Conservation (phyloP, 768 basidiomycete genomes). For the Hebeloma cylindrosporum region DNA sequence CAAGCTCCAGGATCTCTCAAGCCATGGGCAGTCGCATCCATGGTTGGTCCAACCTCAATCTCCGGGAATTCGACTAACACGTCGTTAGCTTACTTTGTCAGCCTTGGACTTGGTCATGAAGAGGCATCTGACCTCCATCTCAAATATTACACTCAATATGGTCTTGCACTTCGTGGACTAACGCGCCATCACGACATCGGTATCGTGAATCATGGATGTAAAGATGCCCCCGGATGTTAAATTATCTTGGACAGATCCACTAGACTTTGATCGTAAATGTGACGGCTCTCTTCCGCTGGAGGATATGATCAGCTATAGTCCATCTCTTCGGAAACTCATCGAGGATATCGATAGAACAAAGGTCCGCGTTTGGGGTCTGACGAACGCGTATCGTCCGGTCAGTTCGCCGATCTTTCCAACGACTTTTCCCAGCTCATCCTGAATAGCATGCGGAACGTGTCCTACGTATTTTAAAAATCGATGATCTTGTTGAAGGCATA, state of each 20-base stretch:
- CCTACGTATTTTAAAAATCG: constrained; percentile 67
- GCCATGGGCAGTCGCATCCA: constrained; percentile 82
- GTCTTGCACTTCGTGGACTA: constrained; percentile 79
- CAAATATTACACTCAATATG: constrained; percentile 78
- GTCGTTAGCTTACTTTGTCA: constrained; percentile 76
- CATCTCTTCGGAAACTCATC: constrained; percentile 61
- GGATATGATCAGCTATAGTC: constrained; percentile 68
- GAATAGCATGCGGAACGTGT: constrained; percentile 79
- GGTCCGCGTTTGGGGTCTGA: constrained; percentile 80
- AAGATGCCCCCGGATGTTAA: background rate
- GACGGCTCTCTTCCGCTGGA: constrained; percentile 84
- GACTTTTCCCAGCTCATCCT: constrained; percentile 2
- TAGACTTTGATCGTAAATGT: constrained; percentile 84
- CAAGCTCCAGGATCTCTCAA: constrained; percentile 69
- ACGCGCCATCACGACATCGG: constrained; percentile 76
- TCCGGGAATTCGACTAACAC: constrained; percentile 79
- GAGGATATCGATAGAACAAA: constrained; percentile 78
- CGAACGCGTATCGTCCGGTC: constrained; percentile 80
- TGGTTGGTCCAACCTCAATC: constrained; percentile 65
- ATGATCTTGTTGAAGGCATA: constrained; percentile 72
- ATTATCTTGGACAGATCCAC: constrained; percentile 51
- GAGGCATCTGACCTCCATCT: constrained; percentile 70
- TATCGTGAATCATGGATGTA: constrained; percentile 29
- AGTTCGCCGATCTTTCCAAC: constrained; percentile 14
- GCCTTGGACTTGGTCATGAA: constrained; percentile 63